phyloP scores from a whole-genome alignment of 2,329 filamentous ascomycete genomes.

The Lasiodiplodia hormozganensis region DNA sequence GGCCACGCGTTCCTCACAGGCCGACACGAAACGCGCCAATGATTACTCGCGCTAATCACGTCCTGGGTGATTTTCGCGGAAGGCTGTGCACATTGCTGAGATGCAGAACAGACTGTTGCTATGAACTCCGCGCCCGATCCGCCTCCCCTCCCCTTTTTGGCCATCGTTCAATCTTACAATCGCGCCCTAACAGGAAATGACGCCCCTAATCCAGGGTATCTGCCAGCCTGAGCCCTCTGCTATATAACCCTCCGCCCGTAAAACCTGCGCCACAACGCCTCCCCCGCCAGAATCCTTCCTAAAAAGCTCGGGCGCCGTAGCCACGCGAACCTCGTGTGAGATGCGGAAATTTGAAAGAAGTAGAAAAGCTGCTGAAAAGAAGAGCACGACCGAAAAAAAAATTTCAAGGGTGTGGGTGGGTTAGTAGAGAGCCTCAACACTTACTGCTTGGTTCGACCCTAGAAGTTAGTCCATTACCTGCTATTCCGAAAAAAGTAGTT shows the following conservation, averaged over 20 bases:
- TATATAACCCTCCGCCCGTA: slow-evolving; percentile 1
- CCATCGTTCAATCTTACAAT: slow-evolving; percentile 20
- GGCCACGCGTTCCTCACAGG: slow-evolving; percentile 23
- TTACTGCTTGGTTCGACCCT: slow-evolving; percentile 18
- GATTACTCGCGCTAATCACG: slow-evolving; percentile 26
- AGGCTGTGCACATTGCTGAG: slow-evolving; percentile 23
- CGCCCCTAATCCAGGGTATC: slow-evolving; percentile 24
- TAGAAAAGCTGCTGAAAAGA: background rate
- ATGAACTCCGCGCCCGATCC: slow-evolving; percentile 13
- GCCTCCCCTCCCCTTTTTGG: slow-evolving; percentile 22
- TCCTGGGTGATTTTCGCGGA: slow-evolving; percentile 25
- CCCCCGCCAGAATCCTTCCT: slow-evolving; percentile 19
- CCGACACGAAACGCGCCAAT: slow-evolving; percentile 19
- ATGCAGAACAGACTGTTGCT: background rate
- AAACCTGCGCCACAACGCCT: slow-evolving; percentile 21
- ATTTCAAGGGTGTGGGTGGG: background rate
- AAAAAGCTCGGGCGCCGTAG: background rate
- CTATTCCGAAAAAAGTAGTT: background rate
- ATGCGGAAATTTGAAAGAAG: background rate
- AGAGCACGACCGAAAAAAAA: background rate
- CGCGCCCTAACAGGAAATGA: slow-evolving; percentile 6
- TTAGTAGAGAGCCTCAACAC: slow-evolving; percentile 18
- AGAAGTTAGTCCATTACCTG: slow-evolving; percentile 21
- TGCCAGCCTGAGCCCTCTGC: slow-evolving; percentile 15
- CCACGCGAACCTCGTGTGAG: slow-evolving; percentile 12